phyloP scores from a whole-genome alignment of 208 protist genomes.

The Porcisia hertigi region DNA sequence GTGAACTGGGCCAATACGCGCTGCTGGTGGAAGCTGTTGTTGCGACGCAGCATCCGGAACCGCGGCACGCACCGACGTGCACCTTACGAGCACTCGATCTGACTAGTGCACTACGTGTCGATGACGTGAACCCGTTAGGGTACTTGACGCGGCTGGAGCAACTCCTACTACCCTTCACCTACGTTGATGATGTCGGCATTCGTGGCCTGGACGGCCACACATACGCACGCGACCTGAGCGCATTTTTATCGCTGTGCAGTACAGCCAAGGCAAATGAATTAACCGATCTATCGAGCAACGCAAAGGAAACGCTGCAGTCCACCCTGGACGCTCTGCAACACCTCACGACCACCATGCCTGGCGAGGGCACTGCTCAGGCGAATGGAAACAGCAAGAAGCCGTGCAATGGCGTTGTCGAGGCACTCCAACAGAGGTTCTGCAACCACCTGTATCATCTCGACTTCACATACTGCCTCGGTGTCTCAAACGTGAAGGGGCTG shows the following conservation, averaged over 20 bases:
- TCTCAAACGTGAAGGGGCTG: slow-evolving; percentile 38
- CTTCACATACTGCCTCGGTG: slow-evolving; percentile 48
- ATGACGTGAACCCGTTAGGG: slow-evolving; percentile 38
- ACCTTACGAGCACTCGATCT: slow-evolving; percentile 51
- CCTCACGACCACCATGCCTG: neutral
- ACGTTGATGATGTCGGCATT: slow-evolving; percentile 39
- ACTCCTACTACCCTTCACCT: slow-evolving; percentile 49
- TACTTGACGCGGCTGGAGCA: slow-evolving; percentile 49
- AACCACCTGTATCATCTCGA: slow-evolving; percentile 62
- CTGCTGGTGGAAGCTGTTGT: slow-evolving; percentile 32
- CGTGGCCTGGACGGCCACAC: slow-evolving; percentile 38
- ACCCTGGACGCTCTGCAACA: slow-evolving; percentile 11
- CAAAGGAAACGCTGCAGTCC: slow-evolving; percentile 6
- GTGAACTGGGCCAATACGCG: slow-evolving; percentile 39
- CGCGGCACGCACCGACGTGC: slow-evolving; percentile 3
- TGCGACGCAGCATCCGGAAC: neutral
- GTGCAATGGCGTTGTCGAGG: slow-evolving; percentile 5
- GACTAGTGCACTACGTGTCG: slow-evolving; percentile 38
- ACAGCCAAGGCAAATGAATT: neutral
- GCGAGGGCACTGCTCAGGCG: neutral
- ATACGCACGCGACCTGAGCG: slow-evolving; percentile 23
- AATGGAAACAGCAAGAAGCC: neutral
- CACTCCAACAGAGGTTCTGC: slow-evolving; percentile 31
- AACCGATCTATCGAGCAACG: neutral
- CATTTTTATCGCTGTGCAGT: slow-evolving; percentile 8